A percentile compares a stretch with the other conserved stretches of the same genome.
phyloP scores from a whole-genome alignment of 345 rosid genomes.

The Lumnitzera racemosa region DNA sequence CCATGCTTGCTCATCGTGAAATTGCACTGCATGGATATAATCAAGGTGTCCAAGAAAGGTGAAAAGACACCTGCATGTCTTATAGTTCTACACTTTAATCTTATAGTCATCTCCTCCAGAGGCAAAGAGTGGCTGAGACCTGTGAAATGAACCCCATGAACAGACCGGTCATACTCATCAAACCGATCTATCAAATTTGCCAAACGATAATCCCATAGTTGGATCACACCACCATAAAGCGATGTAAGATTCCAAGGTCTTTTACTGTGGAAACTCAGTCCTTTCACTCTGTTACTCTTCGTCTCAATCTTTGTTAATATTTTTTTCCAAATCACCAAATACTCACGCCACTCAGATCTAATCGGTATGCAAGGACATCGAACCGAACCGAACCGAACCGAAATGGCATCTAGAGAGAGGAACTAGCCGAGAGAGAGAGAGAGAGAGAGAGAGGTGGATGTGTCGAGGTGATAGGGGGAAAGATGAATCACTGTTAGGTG shows the following conservation, averaged over 20 bases:
- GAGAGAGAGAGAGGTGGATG: not conserved
- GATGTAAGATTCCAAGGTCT: slow-evolving; percentile 98
- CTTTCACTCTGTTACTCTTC: slow-evolving; percentile 96
- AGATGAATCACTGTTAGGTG: too few relatives aligned
- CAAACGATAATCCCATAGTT: slow-evolving; percentile 99
- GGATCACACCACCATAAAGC: slow-evolving; percentile 98
- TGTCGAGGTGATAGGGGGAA: not conserved
- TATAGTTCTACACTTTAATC: slow-evolving; percentile 97
- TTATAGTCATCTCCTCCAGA: slow-evolving; percentile 99
- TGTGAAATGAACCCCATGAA: slow-evolving; percentile 96
- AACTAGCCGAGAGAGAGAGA: not conserved
- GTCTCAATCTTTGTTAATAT: slow-evolving; percentile 99
- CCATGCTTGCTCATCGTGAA: slow-evolving; percentile 97
- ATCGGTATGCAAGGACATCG: slow-evolving; percentile 22
- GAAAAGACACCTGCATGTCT: slow-evolving; percentile 80
- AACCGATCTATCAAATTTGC: slow-evolving; percentile 88
- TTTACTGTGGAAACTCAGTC: slow-evolving; percentile 89
- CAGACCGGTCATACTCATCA: slow-evolving; percentile 98
- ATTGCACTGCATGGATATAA: slow-evolving; percentile 92
- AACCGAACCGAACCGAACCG: not conserved
- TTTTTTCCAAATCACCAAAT: slow-evolving; percentile 18
- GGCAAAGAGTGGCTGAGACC: slow-evolving; percentile 83
- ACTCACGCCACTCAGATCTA: slow-evolving; percentile 32
- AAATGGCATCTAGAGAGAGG: not conserved
- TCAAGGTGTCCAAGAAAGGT: slow-evolving; percentile 97